Conservation (phyloP, 169 alveolate genomes). For the Eimeria nieschulzi region DNA sequence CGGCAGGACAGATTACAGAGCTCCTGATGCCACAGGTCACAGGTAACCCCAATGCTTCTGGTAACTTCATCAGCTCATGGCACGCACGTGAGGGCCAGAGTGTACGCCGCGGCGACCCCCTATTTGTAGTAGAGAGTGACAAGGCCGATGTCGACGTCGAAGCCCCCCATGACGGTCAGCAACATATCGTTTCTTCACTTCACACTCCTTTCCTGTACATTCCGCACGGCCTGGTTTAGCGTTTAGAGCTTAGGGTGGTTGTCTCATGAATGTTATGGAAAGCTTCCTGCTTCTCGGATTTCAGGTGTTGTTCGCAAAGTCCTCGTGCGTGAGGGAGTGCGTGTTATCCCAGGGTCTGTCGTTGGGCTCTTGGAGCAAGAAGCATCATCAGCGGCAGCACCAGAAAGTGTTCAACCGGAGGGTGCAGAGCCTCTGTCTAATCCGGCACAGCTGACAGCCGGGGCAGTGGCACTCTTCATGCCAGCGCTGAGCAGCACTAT, state of each 20-base stretch:
- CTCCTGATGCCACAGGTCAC: slow-evolving; percentile 1
- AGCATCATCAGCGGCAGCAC: neutral
- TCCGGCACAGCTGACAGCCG: neutral
- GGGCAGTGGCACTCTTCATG: slow-evolving; percentile 67
- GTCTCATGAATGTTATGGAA: neutral
- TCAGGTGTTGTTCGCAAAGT: neutral
- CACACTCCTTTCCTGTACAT: too few relatives aligned
- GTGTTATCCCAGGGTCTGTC: neutral
- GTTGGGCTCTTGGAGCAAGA: neutral
- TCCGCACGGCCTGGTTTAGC: neutral
- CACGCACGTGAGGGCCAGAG: neutral
- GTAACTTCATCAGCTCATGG: neutral
- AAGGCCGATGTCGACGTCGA: slow-evolving; percentile 84
- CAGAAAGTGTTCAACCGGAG: neutral
- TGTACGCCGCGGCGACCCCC: slow-evolving; percentile 41
- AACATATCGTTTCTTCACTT: neutral
- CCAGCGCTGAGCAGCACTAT: slow-evolving; percentile 84
- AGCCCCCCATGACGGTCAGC: slow-evolving; percentile 78
- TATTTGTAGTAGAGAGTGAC: slow-evolving; percentile 78
- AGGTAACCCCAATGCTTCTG: neutral
- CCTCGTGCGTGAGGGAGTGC: neutral
- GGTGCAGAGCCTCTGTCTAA: neutral
- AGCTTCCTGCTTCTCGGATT: neutral
- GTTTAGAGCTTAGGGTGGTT: neutral
- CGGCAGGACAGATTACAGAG: neutral